Conservation (phyloP, 192 early-diverging fungal species). For the Rhizophagus prolifer region DNA sequence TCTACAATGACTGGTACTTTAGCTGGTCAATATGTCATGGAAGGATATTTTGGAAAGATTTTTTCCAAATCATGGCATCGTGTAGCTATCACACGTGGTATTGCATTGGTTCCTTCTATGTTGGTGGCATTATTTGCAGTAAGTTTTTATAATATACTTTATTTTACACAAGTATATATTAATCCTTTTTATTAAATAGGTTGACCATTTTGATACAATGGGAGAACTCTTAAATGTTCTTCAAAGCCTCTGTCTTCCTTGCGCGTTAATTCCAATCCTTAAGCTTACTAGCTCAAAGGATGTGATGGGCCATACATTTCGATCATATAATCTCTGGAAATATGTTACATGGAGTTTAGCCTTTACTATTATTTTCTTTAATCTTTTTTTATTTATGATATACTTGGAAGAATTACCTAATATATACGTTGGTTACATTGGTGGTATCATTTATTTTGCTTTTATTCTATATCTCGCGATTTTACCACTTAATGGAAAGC, state of each 20-base stretch:
- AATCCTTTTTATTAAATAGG: slow-evolving; percentile 3
- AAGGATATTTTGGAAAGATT: slow-evolving; percentile 73
- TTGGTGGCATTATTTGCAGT: slow-evolving; percentile 59
- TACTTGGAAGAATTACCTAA: slow-evolving; percentile 35
- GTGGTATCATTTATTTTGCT: slow-evolving; percentile 30
- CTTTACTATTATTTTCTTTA: slow-evolving; percentile 54
- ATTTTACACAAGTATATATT: background rate
- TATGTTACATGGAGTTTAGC: slow-evolving; percentile 48
- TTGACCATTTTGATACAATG: slow-evolving; percentile 58
- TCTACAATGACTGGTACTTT: slow-evolving; percentile 89
- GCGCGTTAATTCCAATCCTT: slow-evolving; percentile 62
- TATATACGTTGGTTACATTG: slow-evolving; percentile 24
- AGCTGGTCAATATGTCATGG: slow-evolving; percentile 88
- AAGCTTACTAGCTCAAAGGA: slow-evolving; percentile 53
- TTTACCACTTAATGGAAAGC: background rate
- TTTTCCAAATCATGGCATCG: slow-evolving; percentile 63
- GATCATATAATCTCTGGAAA: slow-evolving; percentile 35
- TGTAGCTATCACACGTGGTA: slow-evolving; percentile 57
- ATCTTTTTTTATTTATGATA: slow-evolving; percentile 47
- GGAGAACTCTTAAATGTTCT: slow-evolving; percentile 70
- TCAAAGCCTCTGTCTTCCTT: slow-evolving; percentile 66
- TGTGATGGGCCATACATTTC: slow-evolving; percentile 46
- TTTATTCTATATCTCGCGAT: slow-evolving; percentile 27
- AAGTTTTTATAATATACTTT: slow-evolving; percentile 5
- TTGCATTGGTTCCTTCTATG: slow-evolving; percentile 67